phyloP scores from a whole-genome alignment of 768 basidiomycete species.

The Podaxis sp. region DNA sequence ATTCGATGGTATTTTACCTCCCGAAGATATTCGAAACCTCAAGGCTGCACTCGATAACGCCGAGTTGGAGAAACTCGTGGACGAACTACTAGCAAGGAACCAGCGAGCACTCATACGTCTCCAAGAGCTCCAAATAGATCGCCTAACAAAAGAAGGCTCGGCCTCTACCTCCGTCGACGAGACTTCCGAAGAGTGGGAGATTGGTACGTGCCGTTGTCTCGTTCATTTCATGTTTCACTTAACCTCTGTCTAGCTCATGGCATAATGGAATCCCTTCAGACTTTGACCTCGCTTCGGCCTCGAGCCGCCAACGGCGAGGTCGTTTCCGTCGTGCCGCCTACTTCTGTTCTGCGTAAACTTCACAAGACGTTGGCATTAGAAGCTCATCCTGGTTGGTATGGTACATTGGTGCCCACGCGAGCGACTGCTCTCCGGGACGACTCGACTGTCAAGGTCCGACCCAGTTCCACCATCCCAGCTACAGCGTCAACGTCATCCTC shows the following conservation, averaged over 20 bases:
- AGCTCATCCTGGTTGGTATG: conserved; percentile 66
- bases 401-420: conserved; percentile 58
- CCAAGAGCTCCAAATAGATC: conserved; percentile 57
- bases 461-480: conserved; percentile 27
- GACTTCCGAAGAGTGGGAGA: conserved; percentile 80
- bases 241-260: conserved; percentile 44
- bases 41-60: conserved; percentile 57
- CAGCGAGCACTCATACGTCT: conserved; percentile 58
- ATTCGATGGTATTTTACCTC: conserved; percentile 51
- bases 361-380: conserved; percentile 63
- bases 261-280: conserved; percentile 63
- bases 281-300: conserved; percentile 70
- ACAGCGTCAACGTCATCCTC: conserved; percentile 22
- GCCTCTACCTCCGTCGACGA: conserved; percentile 46
- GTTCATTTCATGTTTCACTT: conserved; percentile 12
- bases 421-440: conserved; percentile 69
- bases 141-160: conserved; percentile 44
- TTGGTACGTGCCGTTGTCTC: conserved; percentile 44
- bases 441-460: conserved; percentile 60
- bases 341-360: conserved; percentile 62
- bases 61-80: conserved; percentile 65
- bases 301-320: conserved; percentile 37
- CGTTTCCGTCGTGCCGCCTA: conserved; percentile 55
- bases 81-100: conserved; percentile 65
- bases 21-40: conserved; percentile 51